These are phyloP conservation scores for Parastagonospora nodorum DNA, from an alignment of 2,329 filamentous ascomycete genomes.

Conservation along the genomic window DNA sequence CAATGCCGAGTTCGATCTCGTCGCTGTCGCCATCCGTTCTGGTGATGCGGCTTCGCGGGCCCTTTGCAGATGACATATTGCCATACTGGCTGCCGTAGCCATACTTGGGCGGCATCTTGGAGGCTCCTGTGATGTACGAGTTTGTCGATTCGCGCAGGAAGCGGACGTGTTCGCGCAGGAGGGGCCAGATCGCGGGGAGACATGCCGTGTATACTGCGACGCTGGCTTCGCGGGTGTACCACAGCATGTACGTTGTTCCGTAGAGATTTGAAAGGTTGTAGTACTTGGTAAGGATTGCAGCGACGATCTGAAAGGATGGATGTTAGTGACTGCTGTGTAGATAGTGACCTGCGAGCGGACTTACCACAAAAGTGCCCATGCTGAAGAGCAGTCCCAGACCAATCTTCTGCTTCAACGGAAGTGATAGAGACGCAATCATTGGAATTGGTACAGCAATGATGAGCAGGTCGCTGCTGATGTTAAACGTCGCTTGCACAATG, in stretches of 20 bases:
- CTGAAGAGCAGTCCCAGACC: conserved; percentile 58
- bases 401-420: conserved; percentile 59
- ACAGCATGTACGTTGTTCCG: conserved; percentile 49
- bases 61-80: conserved; percentile 13
- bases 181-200: conserved; percentile 59
- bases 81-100: conserved; percentile 26
- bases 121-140: conserved; percentile 14
- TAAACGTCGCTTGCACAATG: conserved; percentile 64
- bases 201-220: conserved; percentile 61
- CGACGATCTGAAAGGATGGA: conserved; percentile 37
- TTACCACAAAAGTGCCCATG: conserved; percentile 57
- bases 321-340: conserved; percentile 3
- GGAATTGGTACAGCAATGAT: conserved; percentile 65
- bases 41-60: conserved; percentile 13
- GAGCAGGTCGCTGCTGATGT: conserved; percentile 64
- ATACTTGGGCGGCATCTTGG: conserved; percentile 20
- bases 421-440: conserved; percentile 56
- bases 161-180: conserved; percentile 52
- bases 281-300: conserved; percentile 55
- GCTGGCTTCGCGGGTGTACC: conserved; percentile 61
- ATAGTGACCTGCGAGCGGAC: conserved; percentile 2
- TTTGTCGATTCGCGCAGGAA: conserved; percentile 34
- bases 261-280: conserved; percentile 54
- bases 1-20: conserved; percentile 29
- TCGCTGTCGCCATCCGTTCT: conserved; percentile 14